Evolutionary conservation across 2,329 filamentous ascomycete species (phyloP).

Genomic region (Fusarium albosuccineum): DNA sequence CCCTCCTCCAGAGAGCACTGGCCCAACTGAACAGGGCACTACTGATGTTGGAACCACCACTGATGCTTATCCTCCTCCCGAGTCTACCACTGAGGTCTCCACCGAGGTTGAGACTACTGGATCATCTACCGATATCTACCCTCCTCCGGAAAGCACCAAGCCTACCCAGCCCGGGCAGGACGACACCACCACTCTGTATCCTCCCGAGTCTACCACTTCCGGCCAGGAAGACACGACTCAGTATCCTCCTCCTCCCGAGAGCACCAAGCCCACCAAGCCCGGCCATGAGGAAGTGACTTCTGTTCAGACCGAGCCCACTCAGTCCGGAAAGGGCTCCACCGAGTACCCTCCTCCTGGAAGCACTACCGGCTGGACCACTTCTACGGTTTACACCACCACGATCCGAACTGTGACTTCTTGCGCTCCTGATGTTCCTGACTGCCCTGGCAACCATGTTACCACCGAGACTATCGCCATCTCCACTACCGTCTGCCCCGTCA

Average conservation of each 20-base stretch:
- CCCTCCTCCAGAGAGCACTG: not conserved
- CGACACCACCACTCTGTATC: conserved; percentile 2
- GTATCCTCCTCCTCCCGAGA: conserved; percentile 11
- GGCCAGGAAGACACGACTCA: not conserved
- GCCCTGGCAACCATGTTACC: conserved; percentile 23
- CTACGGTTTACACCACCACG: conserved; percentile 40
- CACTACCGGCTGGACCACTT: conserved; percentile 8
- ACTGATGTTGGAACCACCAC: no score
- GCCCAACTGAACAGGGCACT: no score
- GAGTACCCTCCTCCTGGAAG: conserved; percentile 18
- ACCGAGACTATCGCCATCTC: conserved; percentile 29
- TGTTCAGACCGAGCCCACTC: not conserved
- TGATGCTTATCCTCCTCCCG: not conserved
- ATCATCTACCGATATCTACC: not conserved
- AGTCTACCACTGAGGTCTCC: not conserved
- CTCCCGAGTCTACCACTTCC: not conserved
- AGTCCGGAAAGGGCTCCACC: conserved; percentile 19
- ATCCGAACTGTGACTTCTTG: conserved; percentile 40
- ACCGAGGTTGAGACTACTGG: not conserved
- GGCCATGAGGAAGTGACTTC: not conserved
- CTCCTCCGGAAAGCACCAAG: not conserved
- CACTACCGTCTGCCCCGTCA: conserved; percentile 30
- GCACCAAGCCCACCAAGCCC: conserved; percentile 10
- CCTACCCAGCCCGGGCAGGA: not conserved
- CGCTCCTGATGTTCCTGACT: conserved; percentile 36